phyloP scores from a whole-genome alignment of 2,329 filamentous ascomycete genomes.

The Metarhizium brunneum region DNA sequence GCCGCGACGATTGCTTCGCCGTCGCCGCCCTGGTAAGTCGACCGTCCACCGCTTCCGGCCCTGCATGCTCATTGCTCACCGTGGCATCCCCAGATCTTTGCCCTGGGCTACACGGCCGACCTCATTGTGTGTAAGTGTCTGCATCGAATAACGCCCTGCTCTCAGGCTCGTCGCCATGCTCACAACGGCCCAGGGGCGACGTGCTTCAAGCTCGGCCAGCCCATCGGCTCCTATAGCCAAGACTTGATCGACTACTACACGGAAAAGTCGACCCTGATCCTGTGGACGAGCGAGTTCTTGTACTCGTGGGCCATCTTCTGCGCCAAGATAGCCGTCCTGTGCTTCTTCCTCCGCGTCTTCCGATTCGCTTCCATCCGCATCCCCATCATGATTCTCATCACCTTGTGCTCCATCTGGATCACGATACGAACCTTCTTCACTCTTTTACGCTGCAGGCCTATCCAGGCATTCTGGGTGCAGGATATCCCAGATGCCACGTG shows the following conservation, averaged over 20 bases:
- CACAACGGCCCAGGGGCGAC: not conserved
- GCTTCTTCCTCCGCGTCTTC: constrained; percentile 22
- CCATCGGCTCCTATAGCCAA: not conserved
- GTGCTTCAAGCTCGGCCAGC: not conserved
- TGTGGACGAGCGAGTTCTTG: constrained; percentile 18
- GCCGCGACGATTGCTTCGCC: constrained; percentile 13
- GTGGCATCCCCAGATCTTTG: not conserved
- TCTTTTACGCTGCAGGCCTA: constrained; percentile 23
- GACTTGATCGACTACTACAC: not conserved
- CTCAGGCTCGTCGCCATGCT: too few species aligned
- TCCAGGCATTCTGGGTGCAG: constrained; percentile 14
- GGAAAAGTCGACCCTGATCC: constrained; percentile 12
- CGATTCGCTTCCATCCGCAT: constrained; percentile 17
- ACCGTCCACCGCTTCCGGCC: not conserved
- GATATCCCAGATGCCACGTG: not conserved
- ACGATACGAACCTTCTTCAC: constrained; percentile 20
- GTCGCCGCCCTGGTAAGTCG: not conserved
- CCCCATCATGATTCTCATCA: constrained; percentile 18
- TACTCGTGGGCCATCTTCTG: constrained; percentile 19
- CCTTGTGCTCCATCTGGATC: constrained; percentile 16
- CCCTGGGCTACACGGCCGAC: not conserved
- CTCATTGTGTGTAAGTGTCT: not conserved
- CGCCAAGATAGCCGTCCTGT: constrained; percentile 19
- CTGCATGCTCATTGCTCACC: not conserved
- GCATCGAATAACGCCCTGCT: too few species aligned